Conservation (phyloP, 169 alveolate genomes). For the Plasmodium yoelii region DNA sequence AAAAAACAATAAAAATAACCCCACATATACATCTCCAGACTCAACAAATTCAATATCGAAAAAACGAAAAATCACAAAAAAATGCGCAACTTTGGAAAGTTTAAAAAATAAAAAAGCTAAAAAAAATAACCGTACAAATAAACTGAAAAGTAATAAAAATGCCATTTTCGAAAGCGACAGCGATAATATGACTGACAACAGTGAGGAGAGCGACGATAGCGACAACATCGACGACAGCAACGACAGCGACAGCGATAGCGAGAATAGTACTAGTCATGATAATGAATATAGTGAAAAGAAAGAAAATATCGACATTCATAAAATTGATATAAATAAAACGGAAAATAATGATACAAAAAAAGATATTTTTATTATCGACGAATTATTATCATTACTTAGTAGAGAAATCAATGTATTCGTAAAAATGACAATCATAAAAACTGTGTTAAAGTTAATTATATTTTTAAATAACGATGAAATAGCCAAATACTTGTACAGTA, state of each 20-base stretch:
- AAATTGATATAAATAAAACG: background rate
- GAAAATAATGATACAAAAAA: conserved; percentile 1
- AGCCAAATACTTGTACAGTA: conserved; percentile 1
- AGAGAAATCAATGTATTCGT: conserved; percentile 24
- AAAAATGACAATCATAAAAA: conserved; percentile 33
- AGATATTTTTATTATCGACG: conserved; percentile 58
- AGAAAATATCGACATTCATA: background rate
- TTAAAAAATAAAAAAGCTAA: background rate
- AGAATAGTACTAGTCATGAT: background rate
- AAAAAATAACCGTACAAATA: background rate
- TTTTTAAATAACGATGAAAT: conserved; percentile 28
- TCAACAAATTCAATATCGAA: background rate
- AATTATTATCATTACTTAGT: conserved; percentile 36
- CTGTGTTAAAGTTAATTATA: conserved; percentile 33
- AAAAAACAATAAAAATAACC: background rate
- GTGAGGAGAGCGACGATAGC: background rate
- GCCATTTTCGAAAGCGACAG: conserved; percentile 60
- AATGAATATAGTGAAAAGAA: background rate
- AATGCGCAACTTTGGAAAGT: background rate
- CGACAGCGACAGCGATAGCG: background rate
- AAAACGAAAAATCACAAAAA: background rate
- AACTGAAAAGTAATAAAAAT: background rate
- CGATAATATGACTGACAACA: conserved; percentile 23
- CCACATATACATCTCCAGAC: background rate
- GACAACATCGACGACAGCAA: background rate